Base-by-base conservation (phyloP, 179 eudicot species). In the Camellia oleifera region DNA sequence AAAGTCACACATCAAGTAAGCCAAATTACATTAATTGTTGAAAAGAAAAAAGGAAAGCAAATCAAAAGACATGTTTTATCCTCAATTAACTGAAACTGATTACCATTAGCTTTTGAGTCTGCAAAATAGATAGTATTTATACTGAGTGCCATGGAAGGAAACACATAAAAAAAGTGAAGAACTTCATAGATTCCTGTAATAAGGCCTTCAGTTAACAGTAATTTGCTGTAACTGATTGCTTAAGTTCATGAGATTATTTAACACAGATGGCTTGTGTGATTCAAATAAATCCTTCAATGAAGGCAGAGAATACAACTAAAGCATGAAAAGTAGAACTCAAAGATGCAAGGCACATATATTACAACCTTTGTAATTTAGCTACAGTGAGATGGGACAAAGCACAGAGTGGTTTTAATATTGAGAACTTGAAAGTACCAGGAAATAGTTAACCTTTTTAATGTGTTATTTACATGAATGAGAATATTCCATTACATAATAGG, bases 1-100 rank as follows among this genome's bases (percentile, higher is more conserved):
- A 88, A 52, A 72, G 69, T 77, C 78, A 52, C 44, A 72, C 54
- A 26, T 40, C 70, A 71, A 64, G 74, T 20, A 32, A 78, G 69
- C 15, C 14, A 11, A 3, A 44, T 17, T 4, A 15, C 60, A 9
- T 15, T n/a, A 8, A 66, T 18, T 11, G 1, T 20, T 7, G 11
- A 11, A 32, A 61, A 12, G 17, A 46, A 12, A 14, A 3, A 63
- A 44, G 42, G 8, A 58, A 68, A 69, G 66, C 32, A 48, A 48
- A 48, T 48, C 52, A 71, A 72, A 12, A 18, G 23, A 26, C 56
- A 15, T 13, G 48, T 18, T 32, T 45, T 12, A 7, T 60, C 23
- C 20, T 5, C 62, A 23, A 53, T 72, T 53, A 13, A 23, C 46
- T 23, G 46, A 70, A 52, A 72, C 42, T 17, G 12, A 48, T 70